Percentiles rank a stretch among this genome's conserved stretches.
Conservation (phyloP, 441 rosid species). For the Erodium texanum region DNA sequence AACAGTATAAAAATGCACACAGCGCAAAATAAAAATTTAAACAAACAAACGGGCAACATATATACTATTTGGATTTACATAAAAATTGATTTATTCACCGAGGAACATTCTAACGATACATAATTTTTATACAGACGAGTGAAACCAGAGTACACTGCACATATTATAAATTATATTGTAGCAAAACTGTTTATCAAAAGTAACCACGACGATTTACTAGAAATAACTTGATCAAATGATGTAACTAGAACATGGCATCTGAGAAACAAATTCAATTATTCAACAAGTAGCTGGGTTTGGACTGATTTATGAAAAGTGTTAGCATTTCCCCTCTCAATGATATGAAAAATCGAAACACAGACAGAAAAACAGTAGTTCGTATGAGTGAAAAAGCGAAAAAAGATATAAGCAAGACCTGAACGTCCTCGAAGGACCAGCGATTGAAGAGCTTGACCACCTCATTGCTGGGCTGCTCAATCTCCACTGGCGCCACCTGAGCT, state of each 20-base stretch:
- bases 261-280: background rate
- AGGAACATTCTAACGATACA: background rate
- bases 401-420: conserved; percentile 24
- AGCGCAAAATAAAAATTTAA: too few species aligned
- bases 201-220: too few species aligned
- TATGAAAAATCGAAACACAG: background rate
- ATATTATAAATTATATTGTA: background rate
- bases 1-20: background rate
- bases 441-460: conserved; percentile 43
- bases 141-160: background rate
- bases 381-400: background rate
- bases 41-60: background rate
- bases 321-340: background rate
- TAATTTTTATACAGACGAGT: too few species aligned
- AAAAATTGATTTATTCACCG: background rate
- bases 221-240: too few species aligned
- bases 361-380: background rate
- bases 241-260: background rate
- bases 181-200: background rate
- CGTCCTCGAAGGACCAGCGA: conserved; percentile 56
- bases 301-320: background rate
- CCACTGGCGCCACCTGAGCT: background rate
- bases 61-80: background rate
- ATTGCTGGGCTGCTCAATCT: background rate
- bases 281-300: background rate